phyloP scores from a whole-genome alignment of 805 yeast species.

The Hanseniaspora thailandica region DNA sequence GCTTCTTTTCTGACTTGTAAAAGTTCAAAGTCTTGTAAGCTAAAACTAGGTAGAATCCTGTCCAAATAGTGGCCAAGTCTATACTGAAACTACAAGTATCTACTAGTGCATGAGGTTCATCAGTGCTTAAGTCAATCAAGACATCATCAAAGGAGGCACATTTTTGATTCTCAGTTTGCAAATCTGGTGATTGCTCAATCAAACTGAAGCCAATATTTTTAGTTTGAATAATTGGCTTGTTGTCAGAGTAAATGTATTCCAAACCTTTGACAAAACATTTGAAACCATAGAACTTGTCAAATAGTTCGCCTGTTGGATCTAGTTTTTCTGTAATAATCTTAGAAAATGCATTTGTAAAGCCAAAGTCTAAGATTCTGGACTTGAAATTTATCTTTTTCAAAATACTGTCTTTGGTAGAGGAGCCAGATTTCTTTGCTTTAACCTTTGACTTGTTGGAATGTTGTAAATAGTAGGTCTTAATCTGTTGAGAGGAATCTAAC shows the following conservation, averaged over 20 bases:
- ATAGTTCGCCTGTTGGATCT: conserved; percentile 21
- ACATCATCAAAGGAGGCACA: conserved; percentile 19
- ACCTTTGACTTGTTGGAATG: not conserved
- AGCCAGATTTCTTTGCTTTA: not conserved
- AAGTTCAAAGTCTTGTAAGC: conserved; percentile 2
- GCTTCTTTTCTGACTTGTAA: not conserved
- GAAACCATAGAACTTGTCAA: conserved; percentile 12
- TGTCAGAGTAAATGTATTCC: conserved; percentile 10
- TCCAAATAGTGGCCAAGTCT: conserved; percentile 15
- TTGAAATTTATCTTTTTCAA: not conserved
- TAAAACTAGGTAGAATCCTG: conserved; percentile 17
- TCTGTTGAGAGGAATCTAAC: not conserved
- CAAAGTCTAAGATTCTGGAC: conserved; percentile 1
- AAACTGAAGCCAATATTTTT: not conserved
- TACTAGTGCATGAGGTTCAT: not conserved
- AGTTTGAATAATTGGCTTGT: not conserved
- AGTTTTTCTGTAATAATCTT: conserved; percentile 17
- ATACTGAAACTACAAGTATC: not conserved
- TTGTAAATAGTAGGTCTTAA: not conserved
- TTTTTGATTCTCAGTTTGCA: conserved; percentile 9
- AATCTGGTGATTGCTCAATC: not conserved
- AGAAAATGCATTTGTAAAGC: conserved; percentile 4
- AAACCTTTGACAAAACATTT: conserved; percentile 20
- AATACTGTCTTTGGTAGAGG: not conserved
- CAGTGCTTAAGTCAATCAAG: conserved; percentile 16